Base-by-base conservation (phyloP, 495 filamentous ascomycete genomes). In the Eremomyces bilateralis region DNA sequence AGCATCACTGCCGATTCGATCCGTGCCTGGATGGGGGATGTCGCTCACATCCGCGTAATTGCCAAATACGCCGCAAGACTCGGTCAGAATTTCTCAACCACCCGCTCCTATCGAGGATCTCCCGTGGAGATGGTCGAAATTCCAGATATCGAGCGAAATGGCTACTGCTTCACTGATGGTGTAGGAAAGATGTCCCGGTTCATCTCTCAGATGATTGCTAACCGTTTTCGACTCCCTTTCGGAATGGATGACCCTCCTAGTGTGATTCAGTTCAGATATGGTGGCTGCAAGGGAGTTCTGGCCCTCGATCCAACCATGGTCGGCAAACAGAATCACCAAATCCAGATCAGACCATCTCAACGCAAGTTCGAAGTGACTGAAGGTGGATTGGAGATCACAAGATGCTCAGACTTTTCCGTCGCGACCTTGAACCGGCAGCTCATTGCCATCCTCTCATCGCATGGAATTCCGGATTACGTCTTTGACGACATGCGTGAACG, bases 21-120 rank as follows among this genome's bases (percentile, higher is more conserved):
- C 35, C 75, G 85, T n/a, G 45, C 56, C 3, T 82, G 80, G 79
- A 94, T 95, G 83, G 88, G 90, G 1, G 54, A 73, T 10, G 90
- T 97, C 48, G 61, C 53, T 16, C 61, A 80, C 33, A 92, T 93
- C 43, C 63, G 57, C 15, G 64, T 76, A 21, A 62, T 90, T 20
- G 83, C 85, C 3, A 90, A 91, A 44, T 73, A 83, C 52, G 74
- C 80, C 21, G 78, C 90, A 21, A 64, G 90, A 27, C 54, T 95
- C 11, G 88, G 90, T 0, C 90, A 95, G 54, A 90, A 82, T 50
- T 94, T 95, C 49, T 94, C 88, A 0, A 94, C 88, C 0, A 95
- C 88, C 0, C 62, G 76, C 31, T 69, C 76, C 17, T 65, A 90
- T 31, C 47, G 44, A 4, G 53, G 53, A 50, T 51, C 11, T 2